Evolutionary conservation across 2,329 filamentous ascomycete genomes (phyloP), one percentile per base, ranked within the genome.

Genomic region (Fusarium falciforme): DNA sequence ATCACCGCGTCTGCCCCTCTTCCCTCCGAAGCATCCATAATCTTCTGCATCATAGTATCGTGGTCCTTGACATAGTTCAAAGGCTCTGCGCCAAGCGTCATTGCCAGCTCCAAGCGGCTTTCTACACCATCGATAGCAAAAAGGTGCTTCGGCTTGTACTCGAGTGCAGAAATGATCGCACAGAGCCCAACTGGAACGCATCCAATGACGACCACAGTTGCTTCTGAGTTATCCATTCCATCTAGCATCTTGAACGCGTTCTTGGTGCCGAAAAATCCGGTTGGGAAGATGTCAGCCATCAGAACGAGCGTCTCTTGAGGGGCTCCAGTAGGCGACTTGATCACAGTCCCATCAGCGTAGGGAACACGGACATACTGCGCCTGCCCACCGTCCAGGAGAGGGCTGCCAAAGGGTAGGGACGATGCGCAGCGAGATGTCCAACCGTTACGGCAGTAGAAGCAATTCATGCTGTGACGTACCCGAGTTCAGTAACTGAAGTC

Each of bases 231-330:
- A 20, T 35, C 20, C 52, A 57, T 35, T 14, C 20, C 17, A 7
- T 57, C 52, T 5, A 36, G n/a, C 52, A 57, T 57, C 31, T 22
- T 25, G 20, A 33, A 35, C 1, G 52, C 52, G 20, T 25, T 57
- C 52, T 57, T 36, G 6, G 31, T 12, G 17, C 52, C 52, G 20
- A 57, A 57, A 20, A 25, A 35, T 35, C 52, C 52, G 7, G 52
- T 57, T 22, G 52, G 52, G 2, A 57, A 57, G 52, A 57, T 57
- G 9, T 57, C 33, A 8, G 31, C 52, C 52, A 57, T 57, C 7
- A 57, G 52, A 25, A 36, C 52, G 11, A 57, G 31, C 6, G 29
- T 20, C 52, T 57, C 12, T 8, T 57, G 31, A 6, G 52, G 31
- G 17, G 36, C n/a, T 1, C n/a, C 29, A 16, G n/a, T 33, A 1